Evolutionary conservation across 2,329 filamentous ascomycete species (phyloP).

Genomic region (Pyricularia grisea): DNA sequence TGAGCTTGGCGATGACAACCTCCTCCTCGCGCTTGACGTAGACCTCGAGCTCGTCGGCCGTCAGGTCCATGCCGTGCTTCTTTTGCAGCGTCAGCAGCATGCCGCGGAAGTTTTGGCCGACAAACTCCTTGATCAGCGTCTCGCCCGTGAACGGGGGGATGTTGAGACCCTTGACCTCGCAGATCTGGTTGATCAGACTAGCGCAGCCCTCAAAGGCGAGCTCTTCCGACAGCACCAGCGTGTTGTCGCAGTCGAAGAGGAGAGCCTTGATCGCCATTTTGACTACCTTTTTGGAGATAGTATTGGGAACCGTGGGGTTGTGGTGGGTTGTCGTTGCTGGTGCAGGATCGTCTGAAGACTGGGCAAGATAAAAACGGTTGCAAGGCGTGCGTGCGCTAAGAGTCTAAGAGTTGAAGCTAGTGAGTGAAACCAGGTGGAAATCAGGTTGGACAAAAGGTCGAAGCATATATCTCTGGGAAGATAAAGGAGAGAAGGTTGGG

Average conservation of each 20-base stretch:
- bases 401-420: not conserved
- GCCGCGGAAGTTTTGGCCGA: slow-evolving; percentile 90
- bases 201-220: slow-evolving; percentile 88
- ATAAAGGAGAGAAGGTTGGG: not conserved
- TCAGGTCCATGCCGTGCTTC: slow-evolving; percentile 65
- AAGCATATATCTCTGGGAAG: not conserved
- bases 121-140: slow-evolving; percentile 74
- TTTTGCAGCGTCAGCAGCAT: slow-evolving; percentile 73
- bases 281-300: not conserved
- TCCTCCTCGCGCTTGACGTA: slow-evolving; percentile 75
- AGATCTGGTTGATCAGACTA: slow-evolving; percentile 79
- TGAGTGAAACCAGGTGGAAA: not conserved
- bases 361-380: not conserved
- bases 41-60: slow-evolving; percentile 55
- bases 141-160: slow-evolving; percentile 65
- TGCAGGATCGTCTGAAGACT: not conserved
- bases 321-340: not conserved
- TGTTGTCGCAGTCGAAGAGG: slow-evolving; percentile 81
- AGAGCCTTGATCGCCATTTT: slow-evolving; percentile 50
- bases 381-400: not conserved
- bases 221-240: slow-evolving; percentile 83
- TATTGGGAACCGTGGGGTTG: not conserved
- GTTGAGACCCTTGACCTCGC: slow-evolving; percentile 49
- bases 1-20: slow-evolving; percentile 72
- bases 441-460: not conserved